phyloP scores from a whole-genome alignment of 306 rosid species.

The Cucurbita maxima region DNA sequence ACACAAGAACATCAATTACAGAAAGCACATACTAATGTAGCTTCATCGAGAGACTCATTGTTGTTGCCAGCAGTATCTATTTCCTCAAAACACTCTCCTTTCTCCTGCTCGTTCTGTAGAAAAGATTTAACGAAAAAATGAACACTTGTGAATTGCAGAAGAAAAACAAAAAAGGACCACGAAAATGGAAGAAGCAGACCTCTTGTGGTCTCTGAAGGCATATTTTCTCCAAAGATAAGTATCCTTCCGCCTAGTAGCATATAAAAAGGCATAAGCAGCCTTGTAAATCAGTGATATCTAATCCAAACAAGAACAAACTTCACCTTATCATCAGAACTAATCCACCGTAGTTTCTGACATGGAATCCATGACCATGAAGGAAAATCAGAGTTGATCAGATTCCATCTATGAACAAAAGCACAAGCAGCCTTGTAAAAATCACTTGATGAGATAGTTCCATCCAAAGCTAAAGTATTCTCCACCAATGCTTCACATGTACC shows the following conservation, averaged over 20 bases:
- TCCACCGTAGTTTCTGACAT: slow-evolving; percentile 19
- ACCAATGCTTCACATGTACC: background rate
- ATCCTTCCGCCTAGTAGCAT: slow-evolving; percentile 34
- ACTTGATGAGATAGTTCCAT: slow-evolving; percentile 39
- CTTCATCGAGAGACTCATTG: slow-evolving; percentile 41
- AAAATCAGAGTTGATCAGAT: slow-evolving; percentile 19
- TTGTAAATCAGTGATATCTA: background rate
- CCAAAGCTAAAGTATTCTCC: slow-evolving; percentile 20
- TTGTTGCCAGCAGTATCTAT: slow-evolving; percentile 14
- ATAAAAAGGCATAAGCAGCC: background rate
- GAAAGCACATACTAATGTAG: slow-evolving; percentile 48
- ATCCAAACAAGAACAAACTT: background rate
- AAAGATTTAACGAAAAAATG: background rate
- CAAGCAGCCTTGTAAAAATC: slow-evolving; percentile 42
- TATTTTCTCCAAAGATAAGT: slow-evolving; percentile 48
- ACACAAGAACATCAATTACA: slow-evolving; percentile 5
- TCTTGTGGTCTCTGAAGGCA: slow-evolving; percentile 22
- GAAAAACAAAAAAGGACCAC: background rate
- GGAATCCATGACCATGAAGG: slow-evolving; percentile 69
- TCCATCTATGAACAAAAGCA: slow-evolving; percentile 46
- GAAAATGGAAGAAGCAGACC: slow-evolving; percentile 14
- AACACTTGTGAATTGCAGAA: background rate
- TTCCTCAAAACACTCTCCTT: slow-evolving; percentile 7
- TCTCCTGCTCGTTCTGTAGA: slow-evolving; percentile 21
- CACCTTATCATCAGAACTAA: slow-evolving; percentile 24